These are phyloP conservation scores for Ephemerocybe angulata DNA, from an alignment of 768 basidiomycete genomes.

Conservation along the genomic window DNA sequence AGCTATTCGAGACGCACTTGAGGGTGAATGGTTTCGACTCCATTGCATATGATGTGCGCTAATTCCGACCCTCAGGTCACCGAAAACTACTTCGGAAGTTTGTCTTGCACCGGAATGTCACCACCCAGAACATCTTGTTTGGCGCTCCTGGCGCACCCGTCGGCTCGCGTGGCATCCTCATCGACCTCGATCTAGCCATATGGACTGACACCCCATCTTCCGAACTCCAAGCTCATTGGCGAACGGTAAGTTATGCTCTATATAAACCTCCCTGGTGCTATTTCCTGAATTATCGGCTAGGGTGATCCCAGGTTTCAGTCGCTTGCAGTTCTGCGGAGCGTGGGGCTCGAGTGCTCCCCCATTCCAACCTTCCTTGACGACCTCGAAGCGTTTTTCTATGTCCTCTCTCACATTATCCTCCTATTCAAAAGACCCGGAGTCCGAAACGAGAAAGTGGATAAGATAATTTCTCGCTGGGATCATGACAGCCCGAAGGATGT, in stretches of 20 bases:
- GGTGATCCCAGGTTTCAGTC: slow-evolving; percentile 4
- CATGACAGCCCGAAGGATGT: no score
- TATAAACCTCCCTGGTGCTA: not conserved
- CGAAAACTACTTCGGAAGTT: not conserved
- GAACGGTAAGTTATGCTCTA: not conserved
- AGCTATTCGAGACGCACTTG: no score
- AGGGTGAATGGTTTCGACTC: no score
- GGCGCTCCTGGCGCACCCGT: not conserved
- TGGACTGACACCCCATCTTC: not conserved
- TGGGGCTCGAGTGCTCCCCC: no score
- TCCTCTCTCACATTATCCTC: not conserved
- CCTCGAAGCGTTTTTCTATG: slow-evolving; percentile 6
- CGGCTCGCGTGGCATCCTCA: slow-evolving; percentile 9
- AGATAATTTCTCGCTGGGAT: no score
- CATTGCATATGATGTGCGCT: no score
- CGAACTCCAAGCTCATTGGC: not conserved
- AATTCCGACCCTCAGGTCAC: no score
- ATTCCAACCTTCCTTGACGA: slow-evolving; percentile 1
- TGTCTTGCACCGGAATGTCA: slow-evolving; percentile 15
- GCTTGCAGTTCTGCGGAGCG: not conserved
- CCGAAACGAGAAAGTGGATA: no score
- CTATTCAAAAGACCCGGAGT: not conserved
- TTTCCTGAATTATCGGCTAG: not conserved
- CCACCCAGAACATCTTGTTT: slow-evolving; percentile 12
- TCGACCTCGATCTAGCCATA: slow-evolving; percentile 13